A percentile compares a stretch with the other conserved stretches of the same genome.
These are phyloP conservation scores for Penicillium chermesinum DNA, from an alignment of 495 filamentous ascomycete species.

Conservation along the genomic window DNA sequence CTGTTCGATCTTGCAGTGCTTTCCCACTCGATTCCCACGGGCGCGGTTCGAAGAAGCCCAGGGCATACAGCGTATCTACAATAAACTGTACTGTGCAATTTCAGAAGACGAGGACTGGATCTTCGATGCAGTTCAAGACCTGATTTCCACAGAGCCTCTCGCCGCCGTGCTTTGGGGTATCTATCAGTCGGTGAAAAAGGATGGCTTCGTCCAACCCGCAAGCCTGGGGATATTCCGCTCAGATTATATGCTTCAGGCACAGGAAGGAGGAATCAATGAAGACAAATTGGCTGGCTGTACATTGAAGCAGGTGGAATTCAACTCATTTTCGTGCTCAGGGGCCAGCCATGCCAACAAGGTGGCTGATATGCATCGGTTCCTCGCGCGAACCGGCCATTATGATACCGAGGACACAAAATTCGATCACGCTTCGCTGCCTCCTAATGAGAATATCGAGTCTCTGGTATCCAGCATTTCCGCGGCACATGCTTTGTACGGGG, in stretches of 20 bases:
- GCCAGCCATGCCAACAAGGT: constrained; percentile 56
- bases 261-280: background rate
- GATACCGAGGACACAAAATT: constrained; percentile 5
- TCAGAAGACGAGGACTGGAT: constrained; percentile 72
- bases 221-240: constrained; percentile 81
- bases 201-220: constrained; percentile 54
- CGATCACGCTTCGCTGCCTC: constrained; percentile 46
- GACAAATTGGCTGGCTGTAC: constrained; percentile 14
- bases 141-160: constrained; percentile 61
- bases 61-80: constrained; percentile 66
- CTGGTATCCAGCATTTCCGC: constrained; percentile 59
- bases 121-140: constrained; percentile 24
- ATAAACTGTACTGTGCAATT: constrained; percentile 73
- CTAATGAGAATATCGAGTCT: constrained; percentile 54
- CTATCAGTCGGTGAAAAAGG: constrained; percentile 63
- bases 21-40: constrained; percentile 73
- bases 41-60: constrained; percentile 64
- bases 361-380: constrained; percentile 57
- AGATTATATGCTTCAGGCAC: constrained; percentile 91
- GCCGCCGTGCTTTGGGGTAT: constrained; percentile 73
- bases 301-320: constrained; percentile 88
- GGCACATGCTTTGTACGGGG: constrained; percentile 63
- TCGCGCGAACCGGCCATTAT: constrained; percentile 23
- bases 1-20: constrained; percentile 25
- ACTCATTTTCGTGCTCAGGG: constrained; percentile 82